A percentile compares a stretch with the other conserved stretches of the same genome.
Evolutionary conservation across 192 early-diverging fungal species (phyloP).

Genomic region (Geosiphon pyriformis): DNA sequence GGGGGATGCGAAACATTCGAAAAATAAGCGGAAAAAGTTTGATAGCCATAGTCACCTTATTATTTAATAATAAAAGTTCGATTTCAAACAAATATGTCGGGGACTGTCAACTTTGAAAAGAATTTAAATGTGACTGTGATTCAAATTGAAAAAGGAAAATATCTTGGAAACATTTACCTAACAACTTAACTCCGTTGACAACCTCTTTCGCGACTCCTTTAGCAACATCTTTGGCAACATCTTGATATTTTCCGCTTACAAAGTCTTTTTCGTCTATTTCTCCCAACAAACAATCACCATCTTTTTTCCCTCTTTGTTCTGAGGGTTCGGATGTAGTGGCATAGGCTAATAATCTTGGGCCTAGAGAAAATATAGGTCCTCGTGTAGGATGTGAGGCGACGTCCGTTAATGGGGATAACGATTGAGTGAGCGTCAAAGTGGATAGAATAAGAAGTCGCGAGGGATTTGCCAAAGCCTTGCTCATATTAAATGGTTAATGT

Average conservation of each 20-base stretch:
- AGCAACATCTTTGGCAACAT: constrained; percentile 45
- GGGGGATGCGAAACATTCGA: constrained; percentile 22
- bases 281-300: constrained; percentile 23
- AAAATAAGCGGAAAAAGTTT: constrained; percentile 57
- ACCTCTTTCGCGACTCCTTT: constrained; percentile 78
- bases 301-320: constrained; percentile 31
- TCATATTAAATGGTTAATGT: background rate
- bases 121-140: too few relatives aligned
- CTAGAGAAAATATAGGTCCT: constrained; percentile 55
- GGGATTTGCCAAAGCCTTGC: constrained; percentile 27
- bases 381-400: constrained; percentile 34
- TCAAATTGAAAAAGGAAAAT: background rate
- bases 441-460: constrained; percentile 48
- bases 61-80: background rate
- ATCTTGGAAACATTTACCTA: constrained; percentile 41
- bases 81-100: background rate
- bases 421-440: constrained; percentile 36
- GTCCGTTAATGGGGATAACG: constrained; percentile 45
- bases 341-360: constrained; percentile 63
- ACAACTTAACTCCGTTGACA: constrained; percentile 65
- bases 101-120: too few relatives aligned
- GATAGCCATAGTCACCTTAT: constrained; percentile 54
- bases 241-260: constrained; percentile 50
- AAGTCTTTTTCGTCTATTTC: constrained; percentile 36
- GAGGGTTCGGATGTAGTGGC: constrained; percentile 49